phyloP scores from a whole-genome alignment of 768 basidiomycete species.

The Boletus barrowsii region DNA sequence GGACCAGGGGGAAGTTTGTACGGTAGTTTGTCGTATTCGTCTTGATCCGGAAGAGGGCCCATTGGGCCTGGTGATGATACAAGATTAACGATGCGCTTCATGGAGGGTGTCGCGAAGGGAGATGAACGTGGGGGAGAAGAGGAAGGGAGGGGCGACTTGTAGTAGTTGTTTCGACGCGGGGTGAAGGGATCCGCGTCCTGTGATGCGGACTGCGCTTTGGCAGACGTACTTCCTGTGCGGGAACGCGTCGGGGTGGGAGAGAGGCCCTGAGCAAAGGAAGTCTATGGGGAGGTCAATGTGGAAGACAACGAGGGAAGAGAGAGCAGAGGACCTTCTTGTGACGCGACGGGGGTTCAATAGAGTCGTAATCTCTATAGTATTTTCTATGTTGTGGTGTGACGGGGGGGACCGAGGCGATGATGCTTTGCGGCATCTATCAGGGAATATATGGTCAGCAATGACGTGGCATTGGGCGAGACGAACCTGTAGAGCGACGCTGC shows the following conservation, averaged over 20 bases:
- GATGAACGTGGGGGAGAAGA: constrained; percentile 62
- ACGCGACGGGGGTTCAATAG: constrained; percentile 31
- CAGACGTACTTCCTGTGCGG: constrained; percentile 31
- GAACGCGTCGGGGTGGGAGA: constrained; percentile 44
- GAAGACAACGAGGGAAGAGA: not conserved
- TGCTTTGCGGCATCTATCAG: constrained; percentile 29
- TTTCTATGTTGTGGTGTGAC: constrained; percentile 59
- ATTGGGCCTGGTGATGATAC: constrained; percentile 85
- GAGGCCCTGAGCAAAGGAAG: constrained; percentile 36
- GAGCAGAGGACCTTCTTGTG: constrained; percentile 24
- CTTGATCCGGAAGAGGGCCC: constrained; percentile 60
- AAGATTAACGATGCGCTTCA: constrained; percentile 58
- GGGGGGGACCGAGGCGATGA: constrained; percentile 32
- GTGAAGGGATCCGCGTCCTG: constrained; percentile 45
- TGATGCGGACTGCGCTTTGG: constrained; percentile 24
- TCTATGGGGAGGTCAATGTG: constrained; percentile 12
- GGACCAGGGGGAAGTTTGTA: constrained; percentile 83
- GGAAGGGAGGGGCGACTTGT: constrained; percentile 51
- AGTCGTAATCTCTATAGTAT: constrained; percentile 51
- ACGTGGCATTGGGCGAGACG: constrained; percentile 25
- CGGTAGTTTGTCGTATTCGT: constrained; percentile 64
- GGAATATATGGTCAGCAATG: constrained; percentile 15
- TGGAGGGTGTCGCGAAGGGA: constrained; percentile 60
- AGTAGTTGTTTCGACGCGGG: constrained; percentile 44
- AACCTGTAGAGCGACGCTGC: constrained; percentile 38